A percentile compares a stretch with the other conserved stretches of the same genome.
These are phyloP conservation scores for Neocatenulostroma microsporum DNA, from an alignment of 2,329 filamentous ascomycete genomes.

Conservation along the genomic window DNA sequence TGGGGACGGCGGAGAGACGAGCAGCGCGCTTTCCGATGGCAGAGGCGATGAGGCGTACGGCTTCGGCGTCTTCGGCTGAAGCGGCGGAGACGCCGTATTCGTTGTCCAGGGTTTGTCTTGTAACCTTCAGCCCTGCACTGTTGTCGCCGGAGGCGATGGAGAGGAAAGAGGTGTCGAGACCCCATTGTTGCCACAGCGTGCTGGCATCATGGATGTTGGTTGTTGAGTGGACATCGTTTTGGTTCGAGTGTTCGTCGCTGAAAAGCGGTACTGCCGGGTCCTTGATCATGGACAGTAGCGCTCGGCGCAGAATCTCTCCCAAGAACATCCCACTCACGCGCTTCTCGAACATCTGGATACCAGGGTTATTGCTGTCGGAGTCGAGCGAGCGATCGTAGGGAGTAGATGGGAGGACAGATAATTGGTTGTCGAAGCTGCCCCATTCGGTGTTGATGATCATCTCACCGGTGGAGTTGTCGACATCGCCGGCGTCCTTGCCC, in stretches of 20 bases:
- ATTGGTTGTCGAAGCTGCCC: constrained; percentile 94
- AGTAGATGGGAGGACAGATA: constrained; percentile 80
- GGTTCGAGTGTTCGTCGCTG: constrained; percentile 63
- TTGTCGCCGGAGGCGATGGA: constrained; percentile 78
- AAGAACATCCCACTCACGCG: constrained; percentile 97
- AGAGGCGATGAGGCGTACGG: constrained; percentile 73
- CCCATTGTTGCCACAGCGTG: constrained; percentile 71
- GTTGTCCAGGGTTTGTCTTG: constrained; percentile 70
- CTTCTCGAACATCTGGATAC: constrained; percentile 98
- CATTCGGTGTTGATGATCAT: constrained; percentile 99
- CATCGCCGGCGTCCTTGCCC: constrained; percentile 46
- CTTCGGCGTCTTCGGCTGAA: constrained; percentile 74
- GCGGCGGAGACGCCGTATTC: constrained; percentile 68
- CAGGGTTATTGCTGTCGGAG: constrained; percentile 74
- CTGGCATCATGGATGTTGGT: constrained; percentile 60
- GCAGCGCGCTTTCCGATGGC: constrained; percentile 86
- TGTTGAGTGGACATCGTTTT: constrained; percentile 60
- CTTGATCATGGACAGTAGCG: constrained; percentile 64
- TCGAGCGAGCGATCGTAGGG: constrained; percentile 75
- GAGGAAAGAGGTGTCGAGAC: constrained; percentile 82
- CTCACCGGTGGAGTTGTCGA: constrained; percentile 72
- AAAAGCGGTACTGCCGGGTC: constrained; percentile 63
- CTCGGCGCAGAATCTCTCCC: constrained; percentile 80
- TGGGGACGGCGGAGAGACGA: constrained; percentile 75
- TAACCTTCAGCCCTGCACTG: constrained; percentile 60